Evolutionary conservation across 2,329 filamentous ascomycete genomes (phyloP).

Genomic region (Alternaria gaisen): DNA sequence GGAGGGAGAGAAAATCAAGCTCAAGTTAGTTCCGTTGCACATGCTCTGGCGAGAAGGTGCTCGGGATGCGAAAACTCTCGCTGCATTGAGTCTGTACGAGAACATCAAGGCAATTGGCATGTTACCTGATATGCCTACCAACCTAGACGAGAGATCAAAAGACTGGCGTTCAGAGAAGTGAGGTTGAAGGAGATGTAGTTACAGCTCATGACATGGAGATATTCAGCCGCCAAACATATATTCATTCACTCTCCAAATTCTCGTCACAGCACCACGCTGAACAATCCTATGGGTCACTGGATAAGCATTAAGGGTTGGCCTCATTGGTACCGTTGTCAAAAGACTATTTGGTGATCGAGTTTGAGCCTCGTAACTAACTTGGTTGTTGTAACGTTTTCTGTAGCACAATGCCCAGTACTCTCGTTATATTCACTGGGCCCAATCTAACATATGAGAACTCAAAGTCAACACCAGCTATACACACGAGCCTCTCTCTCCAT

Average conservation of each 20-base stretch:
- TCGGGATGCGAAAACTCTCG: constrained; percentile 65
- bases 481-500: not conserved
- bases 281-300: not conserved
- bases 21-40: constrained; percentile 63
- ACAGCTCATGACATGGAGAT: not conserved
- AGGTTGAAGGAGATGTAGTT: not conserved
- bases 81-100: constrained; percentile 64
- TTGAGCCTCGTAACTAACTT: not conserved
- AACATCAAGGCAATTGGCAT: constrained; percentile 60
- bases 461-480: not conserved
- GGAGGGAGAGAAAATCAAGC: constrained; percentile 66
- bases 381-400: not conserved
- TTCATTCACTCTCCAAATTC: not conserved
- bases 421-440: not conserved
- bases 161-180: not conserved
- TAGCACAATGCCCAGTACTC: not conserved
- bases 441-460: not conserved
- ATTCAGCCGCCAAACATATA: not conserved
- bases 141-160: constrained; percentile 22
- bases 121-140: constrained; percentile 41
- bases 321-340: not conserved
- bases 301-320: not conserved
- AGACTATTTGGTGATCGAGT: not conserved
- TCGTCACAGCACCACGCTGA: not conserved
- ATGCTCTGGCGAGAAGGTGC: constrained; percentile 64